Evolutionary conservation across 257 asterid genomes (phyloP), one percentile per base, ranked within the genome.

Genomic region (Jaltomata sinuosa): DNA sequence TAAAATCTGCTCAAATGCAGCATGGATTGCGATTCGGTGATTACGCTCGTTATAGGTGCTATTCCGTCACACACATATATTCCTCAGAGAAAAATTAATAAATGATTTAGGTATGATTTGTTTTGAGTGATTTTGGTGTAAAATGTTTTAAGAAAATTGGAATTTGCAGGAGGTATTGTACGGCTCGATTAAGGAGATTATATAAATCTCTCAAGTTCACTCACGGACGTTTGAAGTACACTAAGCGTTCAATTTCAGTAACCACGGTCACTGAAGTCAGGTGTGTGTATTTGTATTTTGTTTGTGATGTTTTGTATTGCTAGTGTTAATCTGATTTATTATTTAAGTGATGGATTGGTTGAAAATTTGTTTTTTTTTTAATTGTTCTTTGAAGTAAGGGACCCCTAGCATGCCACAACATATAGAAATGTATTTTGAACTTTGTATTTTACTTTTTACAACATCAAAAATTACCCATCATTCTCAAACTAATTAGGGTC

Each of bases 1-100:
- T 94, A 92, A 97, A 97, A 91, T 92, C 97, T 85, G 93, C 99
- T 83, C 99, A 97, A 89, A 93, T 94, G 99, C 98, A 97, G 95
- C 99, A 97, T 84, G 99, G 99, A 68, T 92, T 97, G 92, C 98
- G 98, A 38, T 89, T 92, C 42, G 93, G 98, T 29, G 99, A 97
- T 90, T 97, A 95, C 84, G 82, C 94, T 82, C 97, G 98, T 77
- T 97, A 97, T 89, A 88, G 99, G 99, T 97, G 87, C 27, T 50
- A 67, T 82, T 84, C 50, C 4, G 3, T 34, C 50, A 27, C 78
- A 54, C 36, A 34, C 38, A 19, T 40, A 25, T 80, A 62, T 65
- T 82, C 31, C 32, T 10, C 29, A n/a, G n/a, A 49, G 50, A 54
- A 22, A 29, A 52, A 8, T 59, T 27, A 74, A 49, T 54, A 29